phyloP scores from a whole-genome alignment of 306 rosid species.

The Sphenostylis stenocarpa region DNA sequence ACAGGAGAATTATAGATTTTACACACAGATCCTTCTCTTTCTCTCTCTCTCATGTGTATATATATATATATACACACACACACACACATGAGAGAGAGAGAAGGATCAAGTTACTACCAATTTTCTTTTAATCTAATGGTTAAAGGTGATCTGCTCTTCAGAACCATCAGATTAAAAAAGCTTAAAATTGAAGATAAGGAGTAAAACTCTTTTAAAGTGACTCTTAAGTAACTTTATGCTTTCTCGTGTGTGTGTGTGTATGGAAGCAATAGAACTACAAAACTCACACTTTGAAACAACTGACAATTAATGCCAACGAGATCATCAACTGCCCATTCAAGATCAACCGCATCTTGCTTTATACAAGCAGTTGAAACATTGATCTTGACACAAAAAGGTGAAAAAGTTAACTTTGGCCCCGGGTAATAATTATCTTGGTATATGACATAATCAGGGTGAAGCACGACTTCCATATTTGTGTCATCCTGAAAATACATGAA shows the following conservation, averaged over 20 bases:
- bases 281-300: constrained; percentile 69
- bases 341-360: constrained; percentile 47
- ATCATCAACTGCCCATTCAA: constrained; percentile 75
- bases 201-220: too few species aligned
- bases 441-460: constrained; percentile 75
- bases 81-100: too few species aligned
- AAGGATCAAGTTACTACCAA: too few species aligned
- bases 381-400: constrained; percentile 60
- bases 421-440: constrained; percentile 68
- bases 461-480: constrained; percentile 57
- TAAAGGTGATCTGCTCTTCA: too few species aligned
- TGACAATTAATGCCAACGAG: constrained; percentile 62
- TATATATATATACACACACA: not conserved
- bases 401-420: constrained; percentile 63
- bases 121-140: too few species aligned
- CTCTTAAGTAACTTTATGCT: too few species aligned
- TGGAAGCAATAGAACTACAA: constrained; percentile 4
- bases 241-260: not conserved
- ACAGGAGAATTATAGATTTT: constrained; percentile 19
- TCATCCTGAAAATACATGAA: constrained; percentile 64
- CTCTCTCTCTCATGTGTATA: too few species aligned
- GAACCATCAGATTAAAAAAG: too few species aligned
- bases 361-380: constrained; percentile 47
- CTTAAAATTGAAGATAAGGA: too few species aligned
- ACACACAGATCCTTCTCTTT: not conserved